Conservation (phyloP, 805 yeast species). For the Lipomyces kockii region DNA sequence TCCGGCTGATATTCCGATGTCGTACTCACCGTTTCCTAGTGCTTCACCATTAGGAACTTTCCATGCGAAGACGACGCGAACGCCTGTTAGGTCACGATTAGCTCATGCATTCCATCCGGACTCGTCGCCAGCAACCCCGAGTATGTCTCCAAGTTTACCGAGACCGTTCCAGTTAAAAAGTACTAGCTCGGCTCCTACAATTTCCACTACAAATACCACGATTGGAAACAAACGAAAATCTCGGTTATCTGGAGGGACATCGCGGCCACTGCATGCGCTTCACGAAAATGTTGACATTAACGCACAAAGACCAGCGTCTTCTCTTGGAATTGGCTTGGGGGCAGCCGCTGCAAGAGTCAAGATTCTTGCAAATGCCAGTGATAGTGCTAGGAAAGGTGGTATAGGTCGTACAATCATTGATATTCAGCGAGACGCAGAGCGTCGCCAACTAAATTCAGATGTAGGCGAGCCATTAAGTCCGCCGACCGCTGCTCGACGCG, state of each 20-base stretch:
- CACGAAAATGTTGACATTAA: slow-evolving; percentile 25
- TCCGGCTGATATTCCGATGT: slow-evolving; percentile 44
- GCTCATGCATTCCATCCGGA: neutral
- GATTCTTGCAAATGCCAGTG: slow-evolving; percentile 43
- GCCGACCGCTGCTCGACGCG: neutral
- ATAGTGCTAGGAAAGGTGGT: slow-evolving; percentile 34
- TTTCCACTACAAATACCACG: slow-evolving; percentile 5
- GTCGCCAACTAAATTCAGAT: neutral
- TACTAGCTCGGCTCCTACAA: slow-evolving; percentile 12
- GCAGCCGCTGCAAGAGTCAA: slow-evolving; percentile 43
- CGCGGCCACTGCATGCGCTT: slow-evolving; percentile 31
- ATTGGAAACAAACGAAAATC: slow-evolving; percentile 13
- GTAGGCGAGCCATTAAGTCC: neutral
- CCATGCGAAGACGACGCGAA: slow-evolving; percentile 28
- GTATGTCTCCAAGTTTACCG: slow-evolving; percentile 14
- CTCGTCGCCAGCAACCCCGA: slow-evolving; percentile 18
- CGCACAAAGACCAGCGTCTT: slow-evolving; percentile 20
- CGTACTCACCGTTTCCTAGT: slow-evolving; percentile 34
- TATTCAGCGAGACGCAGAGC: slow-evolving; percentile 41
- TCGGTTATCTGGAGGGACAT: slow-evolving; percentile 20
- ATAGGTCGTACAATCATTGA: slow-evolving; percentile 41
- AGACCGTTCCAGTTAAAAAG: slow-evolving; percentile 2
- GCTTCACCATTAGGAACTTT: slow-evolving; percentile 35
- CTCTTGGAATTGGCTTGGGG: slow-evolving; percentile 39
- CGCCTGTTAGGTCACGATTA: slow-evolving; percentile 27